Percentiles rank a stretch among this genome's conserved stretches.
These are phyloP conservation scores for Talaromyces stipitatus DNA, from an alignment of 495 filamentous ascomycete genomes.

Conservation along the genomic window DNA sequence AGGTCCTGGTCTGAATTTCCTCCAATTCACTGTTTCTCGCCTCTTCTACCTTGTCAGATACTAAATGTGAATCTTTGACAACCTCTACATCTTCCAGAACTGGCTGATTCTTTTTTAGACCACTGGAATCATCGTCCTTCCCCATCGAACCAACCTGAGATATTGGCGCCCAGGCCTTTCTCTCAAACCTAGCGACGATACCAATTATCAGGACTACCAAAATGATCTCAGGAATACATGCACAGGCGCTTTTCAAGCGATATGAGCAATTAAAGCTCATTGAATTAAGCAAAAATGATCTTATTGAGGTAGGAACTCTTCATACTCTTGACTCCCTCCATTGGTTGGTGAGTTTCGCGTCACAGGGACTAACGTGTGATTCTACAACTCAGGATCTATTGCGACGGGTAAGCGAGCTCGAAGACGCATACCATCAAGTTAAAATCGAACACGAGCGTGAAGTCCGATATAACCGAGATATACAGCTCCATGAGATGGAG, in stretches of 20 bases:
- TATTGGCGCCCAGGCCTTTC: background rate
- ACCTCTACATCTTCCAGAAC: background rate
- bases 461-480: conserved; percentile 47
- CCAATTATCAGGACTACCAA: background rate
- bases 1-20: background rate
- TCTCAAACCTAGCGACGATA: background rate
- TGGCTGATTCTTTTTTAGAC: background rate
- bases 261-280: conserved; percentile 39
- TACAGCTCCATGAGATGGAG: conserved; percentile 45
- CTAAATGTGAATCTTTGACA: background rate
- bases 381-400: conserved; percentile 35
- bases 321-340: background rate
- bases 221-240: conserved; percentile 20
- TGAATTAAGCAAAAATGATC: conserved; percentile 45
- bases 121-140: background rate
- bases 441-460: conserved; percentile 47
- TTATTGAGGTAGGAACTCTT: conserved; percentile 39
- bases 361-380: background rate
- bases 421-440: conserved; percentile 38
- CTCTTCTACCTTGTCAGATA: background rate
- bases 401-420: conserved; percentile 37
- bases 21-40: background rate
- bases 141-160: background rate
- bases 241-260: conserved; percentile 32
- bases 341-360: conserved; percentile 1